Conservation (phyloP, 352 stramenopile species). For the Pythium periplocum region DNA sequence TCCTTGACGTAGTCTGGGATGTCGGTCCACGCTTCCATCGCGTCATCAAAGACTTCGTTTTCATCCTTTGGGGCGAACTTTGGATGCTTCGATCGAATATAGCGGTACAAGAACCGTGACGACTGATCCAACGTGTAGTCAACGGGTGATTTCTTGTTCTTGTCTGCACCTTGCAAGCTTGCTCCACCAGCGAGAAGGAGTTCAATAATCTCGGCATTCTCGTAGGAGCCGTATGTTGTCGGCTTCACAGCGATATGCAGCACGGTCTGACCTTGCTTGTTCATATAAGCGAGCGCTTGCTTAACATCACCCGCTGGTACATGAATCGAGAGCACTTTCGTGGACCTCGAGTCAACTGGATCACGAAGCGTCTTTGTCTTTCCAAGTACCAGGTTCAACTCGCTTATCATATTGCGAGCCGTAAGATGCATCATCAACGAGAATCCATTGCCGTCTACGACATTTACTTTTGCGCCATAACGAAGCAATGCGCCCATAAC, state of each 20-base stretch:
- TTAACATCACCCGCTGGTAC: slow-evolving; percentile 38
- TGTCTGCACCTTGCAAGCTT: slow-evolving; percentile 29
- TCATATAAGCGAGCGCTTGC: slow-evolving; percentile 30
- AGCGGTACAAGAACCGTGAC: slow-evolving; percentile 52
- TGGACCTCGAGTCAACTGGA: slow-evolving; percentile 22
- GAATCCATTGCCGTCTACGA: slow-evolving; percentile 45
- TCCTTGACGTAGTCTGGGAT: slow-evolving; percentile 40
- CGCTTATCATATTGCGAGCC: slow-evolving; percentile 35
- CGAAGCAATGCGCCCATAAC: slow-evolving; percentile 45
- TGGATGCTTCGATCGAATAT: slow-evolving; percentile 33
- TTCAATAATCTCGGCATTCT: slow-evolving; percentile 47
- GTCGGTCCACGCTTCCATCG: slow-evolving; percentile 24
- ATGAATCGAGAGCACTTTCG: slow-evolving; percentile 35
- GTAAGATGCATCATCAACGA: slow-evolving; percentile 60
- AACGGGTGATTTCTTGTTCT: slow-evolving; percentile 28
- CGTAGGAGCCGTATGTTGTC: slow-evolving; percentile 52
- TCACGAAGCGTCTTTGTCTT: slow-evolving; percentile 37
- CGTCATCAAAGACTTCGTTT: slow-evolving; percentile 21
- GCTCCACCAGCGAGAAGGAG: slow-evolving; percentile 42
- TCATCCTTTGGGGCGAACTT: slow-evolving; percentile 20
- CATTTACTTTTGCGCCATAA: slow-evolving; percentile 49
- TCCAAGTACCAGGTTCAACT: slow-evolving; percentile 41
- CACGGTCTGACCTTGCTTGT: slow-evolving; percentile 35
- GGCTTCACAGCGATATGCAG: slow-evolving; percentile 63
- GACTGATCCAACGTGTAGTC: slow-evolving; percentile 53